Percentiles rank a stretch among this genome's conserved stretches.
Conservation (phyloP, 352 stramenopile genomes). For the Pythium scleroteichum region DNA sequence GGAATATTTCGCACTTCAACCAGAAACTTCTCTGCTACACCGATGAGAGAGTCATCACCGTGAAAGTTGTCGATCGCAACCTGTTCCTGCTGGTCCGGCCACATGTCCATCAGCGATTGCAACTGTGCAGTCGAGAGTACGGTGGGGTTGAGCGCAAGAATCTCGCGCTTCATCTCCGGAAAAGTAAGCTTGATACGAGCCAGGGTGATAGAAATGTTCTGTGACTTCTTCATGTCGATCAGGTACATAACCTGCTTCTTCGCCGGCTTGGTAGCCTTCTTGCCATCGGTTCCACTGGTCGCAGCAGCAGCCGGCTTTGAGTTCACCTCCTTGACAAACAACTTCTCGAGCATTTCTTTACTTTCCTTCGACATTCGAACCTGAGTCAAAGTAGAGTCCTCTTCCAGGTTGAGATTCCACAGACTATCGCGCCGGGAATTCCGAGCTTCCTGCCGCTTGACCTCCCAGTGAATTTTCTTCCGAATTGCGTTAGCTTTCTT, state of each 20-base stretch:
- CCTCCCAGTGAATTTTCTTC: conserved; percentile 87
- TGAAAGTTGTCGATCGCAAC: conserved; percentile 67
- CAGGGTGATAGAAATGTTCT: conserved; percentile 87
- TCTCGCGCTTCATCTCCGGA: conserved; percentile 67
- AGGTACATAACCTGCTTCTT: conserved; percentile 77
- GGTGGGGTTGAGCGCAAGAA: conserved; percentile 74
- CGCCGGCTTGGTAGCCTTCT: conserved; percentile 33
- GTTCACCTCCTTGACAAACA: conserved; percentile 76
- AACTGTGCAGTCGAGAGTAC: conserved; percentile 78
- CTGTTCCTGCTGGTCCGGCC: conserved; percentile 75
- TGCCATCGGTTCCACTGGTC: conserved; percentile 24
- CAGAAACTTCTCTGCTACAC: conserved; percentile 76
- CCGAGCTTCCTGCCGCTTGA: conserved; percentile 45
- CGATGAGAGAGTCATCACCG: conserved; percentile 59
- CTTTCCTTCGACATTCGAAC: conserved; percentile 74
- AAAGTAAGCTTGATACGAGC: conserved; percentile 76
- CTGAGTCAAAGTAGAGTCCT: conserved; percentile 38
- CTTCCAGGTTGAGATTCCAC: conserved; percentile 47
- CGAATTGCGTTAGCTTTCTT: conserved; percentile 77
- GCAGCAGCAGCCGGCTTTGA: conserved; percentile 30
- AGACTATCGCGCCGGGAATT: conserved; percentile 58
- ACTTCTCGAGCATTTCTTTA: conserved; percentile 67
- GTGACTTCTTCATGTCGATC: conserved; percentile 88
- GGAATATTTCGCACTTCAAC: conserved; percentile 70
- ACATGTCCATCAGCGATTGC: conserved; percentile 85